Evolutionary conservation across 352 stramenopile genomes (phyloP), one percentile per base, ranked within the genome.

Genomic region (Phytophthora capsici): DNA sequence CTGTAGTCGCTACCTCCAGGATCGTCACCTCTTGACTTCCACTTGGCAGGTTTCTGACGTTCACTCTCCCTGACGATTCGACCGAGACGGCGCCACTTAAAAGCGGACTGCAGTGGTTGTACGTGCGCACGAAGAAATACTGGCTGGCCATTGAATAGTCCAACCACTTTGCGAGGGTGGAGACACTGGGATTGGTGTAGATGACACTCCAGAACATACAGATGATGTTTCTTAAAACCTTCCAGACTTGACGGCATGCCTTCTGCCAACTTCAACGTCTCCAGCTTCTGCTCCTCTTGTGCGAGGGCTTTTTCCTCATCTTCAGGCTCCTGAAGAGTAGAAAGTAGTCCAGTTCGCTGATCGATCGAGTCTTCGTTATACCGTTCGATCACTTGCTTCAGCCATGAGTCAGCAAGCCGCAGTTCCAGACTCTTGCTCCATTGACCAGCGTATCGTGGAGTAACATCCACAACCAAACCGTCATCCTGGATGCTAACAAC

Each of bases 161-260:
- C 88, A 3, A 93, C 75, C 1, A 77, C 63, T 44, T 88, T 88
- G n/a, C 78, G 76, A 13, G 86, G 86, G 20, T 94, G 64, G 17
- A 96, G 61, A 66, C 70, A 86, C 57, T 95, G 79, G n/a, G 76
- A 74, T 5, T 69, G 72, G 4, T 67, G 71, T 7, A 96, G 69
- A 53, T 95, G 85, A 12, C 80, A 77, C 62, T 94, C 83, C 6
- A 96, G 72, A 50, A 84, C 88, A 60, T 93, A 95, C 47, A 90
- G 19, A 28, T 88, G 79, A 51, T 96, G 89, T 23, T 90, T 92
- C 30, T 71, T 77, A 56, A 96, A 96, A 8, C 65, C 82, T 50
- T 92, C 82, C 10, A 91, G n/a, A 37, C 80, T 94, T 16, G 76
- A 84, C 0, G 88, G 89, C 82, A 96, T 90, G 4, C 72, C 78